These are phyloP conservation scores for Gossypium lobatum DNA, from an alignment of 441 rosid species.

Conservation along the genomic window DNA sequence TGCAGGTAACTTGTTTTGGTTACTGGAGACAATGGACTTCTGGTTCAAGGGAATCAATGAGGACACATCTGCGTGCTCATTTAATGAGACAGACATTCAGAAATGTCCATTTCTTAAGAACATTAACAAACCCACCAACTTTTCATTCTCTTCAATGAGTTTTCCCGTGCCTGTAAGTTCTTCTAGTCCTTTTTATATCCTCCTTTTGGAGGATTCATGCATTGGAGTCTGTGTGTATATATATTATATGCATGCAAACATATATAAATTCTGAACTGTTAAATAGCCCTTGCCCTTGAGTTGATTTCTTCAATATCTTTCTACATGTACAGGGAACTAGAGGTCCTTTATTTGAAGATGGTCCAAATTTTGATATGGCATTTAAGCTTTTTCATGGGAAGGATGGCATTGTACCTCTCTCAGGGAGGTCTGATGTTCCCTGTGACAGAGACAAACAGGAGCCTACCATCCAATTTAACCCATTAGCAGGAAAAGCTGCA, in stretches of 20 bases:
- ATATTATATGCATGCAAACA: no score
- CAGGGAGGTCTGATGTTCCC: constrained; percentile 29
- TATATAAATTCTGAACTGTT: not conserved
- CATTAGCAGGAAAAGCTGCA: constrained; percentile 48
- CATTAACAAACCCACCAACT: constrained; percentile 67
- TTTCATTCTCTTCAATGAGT: constrained; percentile 50
- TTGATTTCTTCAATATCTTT: constrained; percentile 1
- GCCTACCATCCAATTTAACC: constrained; percentile 43
- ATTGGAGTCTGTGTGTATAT: not conserved
- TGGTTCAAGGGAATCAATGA: constrained; percentile 33
- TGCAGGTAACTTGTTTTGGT: constrained; percentile 10
- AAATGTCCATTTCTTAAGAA: constrained; percentile 81
- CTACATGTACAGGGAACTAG: constrained; percentile 42
- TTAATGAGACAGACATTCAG: constrained; percentile 43
- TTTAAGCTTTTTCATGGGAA: constrained; percentile 79
- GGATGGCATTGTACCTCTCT: constrained; percentile 72
- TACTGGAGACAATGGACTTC: constrained; percentile 31
- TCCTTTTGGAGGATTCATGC: not conserved
- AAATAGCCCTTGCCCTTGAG: not conserved
- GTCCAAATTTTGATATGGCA: constrained; percentile 55
- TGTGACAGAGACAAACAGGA: constrained; percentile 25
- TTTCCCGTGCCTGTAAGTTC: constrained; percentile 42
- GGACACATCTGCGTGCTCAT: constrained; percentile 38
- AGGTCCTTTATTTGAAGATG: constrained; percentile 89
- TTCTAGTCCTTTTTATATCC: not conserved